A percentile compares a stretch with the other conserved stretches of the same genome.
These are phyloP conservation scores for Lasiodiplodia citricola DNA, from an alignment of 2,329 filamentous ascomycete genomes.

Conservation along the genomic window DNA sequence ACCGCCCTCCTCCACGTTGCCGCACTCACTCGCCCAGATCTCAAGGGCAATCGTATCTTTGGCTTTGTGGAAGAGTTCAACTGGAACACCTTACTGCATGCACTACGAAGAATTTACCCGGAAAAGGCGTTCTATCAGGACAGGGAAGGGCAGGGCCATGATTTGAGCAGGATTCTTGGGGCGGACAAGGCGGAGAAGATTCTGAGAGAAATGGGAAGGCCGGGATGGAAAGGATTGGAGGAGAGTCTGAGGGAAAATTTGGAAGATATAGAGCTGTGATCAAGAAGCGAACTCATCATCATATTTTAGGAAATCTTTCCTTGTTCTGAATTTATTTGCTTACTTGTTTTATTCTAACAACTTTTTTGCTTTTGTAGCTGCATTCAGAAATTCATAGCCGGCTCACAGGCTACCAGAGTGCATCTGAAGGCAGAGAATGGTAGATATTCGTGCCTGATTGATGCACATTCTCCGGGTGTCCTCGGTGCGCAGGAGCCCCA, in stretches of 20 bases:
- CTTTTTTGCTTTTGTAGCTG: no score
- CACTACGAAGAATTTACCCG: slow-evolving; percentile 19
- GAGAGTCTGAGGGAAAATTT: slow-evolving; percentile 27
- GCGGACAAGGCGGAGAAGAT: slow-evolving; percentile 17
- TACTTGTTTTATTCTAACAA: no score
- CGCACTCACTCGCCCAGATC: slow-evolving; percentile 29
- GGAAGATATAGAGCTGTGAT: slow-evolving; percentile 1
- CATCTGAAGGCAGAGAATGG: no score
- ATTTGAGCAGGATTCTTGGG: slow-evolving; percentile 25
- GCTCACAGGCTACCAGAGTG: no score
- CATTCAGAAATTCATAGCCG: no score
- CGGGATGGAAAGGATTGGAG: slow-evolving; percentile 29
- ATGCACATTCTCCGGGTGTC: background rate
- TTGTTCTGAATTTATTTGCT: no score
- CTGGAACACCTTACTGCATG: slow-evolving; percentile 27
- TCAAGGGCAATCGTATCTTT: slow-evolving; percentile 30
- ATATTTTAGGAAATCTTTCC: no score
- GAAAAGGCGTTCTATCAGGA: slow-evolving; percentile 25
- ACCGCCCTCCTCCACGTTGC: slow-evolving; percentile 33
- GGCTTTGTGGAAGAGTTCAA: slow-evolving; percentile 28
- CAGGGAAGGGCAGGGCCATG: slow-evolving; percentile 27
- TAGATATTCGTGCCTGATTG: no score
- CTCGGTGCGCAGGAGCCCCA: background rate
- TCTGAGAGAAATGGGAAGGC: slow-evolving; percentile 28
- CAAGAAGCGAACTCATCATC: no score